These are phyloP conservation scores for Ogataea naganishii DNA, from an alignment of 805 yeast species.

Conservation along the genomic window DNA sequence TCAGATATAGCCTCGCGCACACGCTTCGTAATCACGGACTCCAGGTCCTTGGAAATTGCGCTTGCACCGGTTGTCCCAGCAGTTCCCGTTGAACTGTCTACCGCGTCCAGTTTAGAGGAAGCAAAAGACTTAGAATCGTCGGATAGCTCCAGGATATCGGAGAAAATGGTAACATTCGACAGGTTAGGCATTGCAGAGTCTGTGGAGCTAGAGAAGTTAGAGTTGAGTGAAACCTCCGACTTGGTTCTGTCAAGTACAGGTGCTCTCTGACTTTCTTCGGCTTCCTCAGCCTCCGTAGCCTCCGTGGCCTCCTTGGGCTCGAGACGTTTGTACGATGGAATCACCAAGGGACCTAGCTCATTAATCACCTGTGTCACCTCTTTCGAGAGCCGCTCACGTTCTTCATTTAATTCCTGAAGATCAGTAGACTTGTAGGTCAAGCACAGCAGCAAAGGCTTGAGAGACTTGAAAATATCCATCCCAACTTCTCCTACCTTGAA, in stretches of 20 bases:
- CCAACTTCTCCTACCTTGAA: constrained; percentile 89
- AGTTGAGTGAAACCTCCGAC: constrained; percentile 1
- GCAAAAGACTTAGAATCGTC: no score
- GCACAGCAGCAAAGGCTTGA: constrained; percentile 66
- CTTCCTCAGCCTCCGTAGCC: constrained; percentile 7
- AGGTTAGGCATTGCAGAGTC: constrained; percentile 22
- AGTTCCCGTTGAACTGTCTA: no score
- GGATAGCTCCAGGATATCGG: constrained; percentile 19
- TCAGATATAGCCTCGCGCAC: constrained; percentile 1
- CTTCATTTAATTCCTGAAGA: constrained; percentile 45
- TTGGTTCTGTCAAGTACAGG: neutral
- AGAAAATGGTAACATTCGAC: constrained; percentile 23
- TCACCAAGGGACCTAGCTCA: constrained; percentile 73
- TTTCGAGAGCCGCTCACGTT: constrained; percentile 53
- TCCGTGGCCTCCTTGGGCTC: constrained; percentile 15
- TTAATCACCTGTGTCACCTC: constrained; percentile 78
- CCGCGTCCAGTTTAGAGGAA: no score
- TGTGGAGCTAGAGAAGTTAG: neutral
- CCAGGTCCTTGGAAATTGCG: no score
- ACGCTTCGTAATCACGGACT: no score
- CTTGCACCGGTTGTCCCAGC: no score
- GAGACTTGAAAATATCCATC: constrained; percentile 76
- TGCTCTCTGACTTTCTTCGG: constrained; percentile 5
- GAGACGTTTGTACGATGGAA: constrained; percentile 56
- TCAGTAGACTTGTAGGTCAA: constrained; percentile 43